Conservation (phyloP, 2,329 filamentous ascomycete genomes). For the Pseudogymnoascus sp. region DNA sequence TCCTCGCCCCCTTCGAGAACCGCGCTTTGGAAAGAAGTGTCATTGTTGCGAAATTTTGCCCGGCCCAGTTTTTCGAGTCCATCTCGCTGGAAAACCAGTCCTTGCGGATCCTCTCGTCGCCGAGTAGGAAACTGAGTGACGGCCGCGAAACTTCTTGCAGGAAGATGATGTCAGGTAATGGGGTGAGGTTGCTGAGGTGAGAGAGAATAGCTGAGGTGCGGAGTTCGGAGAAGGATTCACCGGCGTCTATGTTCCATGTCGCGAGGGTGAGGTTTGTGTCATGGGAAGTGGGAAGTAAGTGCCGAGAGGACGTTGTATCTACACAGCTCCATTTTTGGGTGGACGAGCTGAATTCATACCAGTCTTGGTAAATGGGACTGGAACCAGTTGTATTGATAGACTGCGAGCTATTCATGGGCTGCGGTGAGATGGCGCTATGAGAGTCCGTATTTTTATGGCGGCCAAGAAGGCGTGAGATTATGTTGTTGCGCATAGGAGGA, state of each 20-base stretch:
- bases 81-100: constrained; percentile 29
- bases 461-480: not conserved
- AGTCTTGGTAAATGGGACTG: not conserved
- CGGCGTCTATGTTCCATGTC: constrained; percentile 30
- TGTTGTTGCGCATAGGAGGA: not conserved
- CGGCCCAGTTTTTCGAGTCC: constrained; percentile 20
- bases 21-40: constrained; percentile 25
- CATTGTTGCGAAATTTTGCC: constrained; percentile 23
- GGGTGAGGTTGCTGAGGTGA: constrained; percentile 14
- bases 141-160: constrained; percentile 29
- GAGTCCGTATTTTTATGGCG: not conserved
- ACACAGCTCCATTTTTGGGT: constrained; percentile 1
- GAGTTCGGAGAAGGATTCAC: constrained; percentile 11
- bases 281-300: not conserved
- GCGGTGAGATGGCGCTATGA: not conserved
- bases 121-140: constrained; percentile 23
- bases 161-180: constrained; percentile 28
- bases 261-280: constrained; percentile 17
- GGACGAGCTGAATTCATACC: not conserved
- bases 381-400: not conserved
- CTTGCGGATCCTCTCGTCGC: constrained; percentile 22
- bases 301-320: not conserved
- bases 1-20: constrained; percentile 16
- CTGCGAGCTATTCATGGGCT: not conserved
- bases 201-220: constrained; percentile 26